These are phyloP conservation scores for Picochlorum sp. DNA, from an alignment of 139 green algal genomes.

Conservation along the genomic window DNA sequence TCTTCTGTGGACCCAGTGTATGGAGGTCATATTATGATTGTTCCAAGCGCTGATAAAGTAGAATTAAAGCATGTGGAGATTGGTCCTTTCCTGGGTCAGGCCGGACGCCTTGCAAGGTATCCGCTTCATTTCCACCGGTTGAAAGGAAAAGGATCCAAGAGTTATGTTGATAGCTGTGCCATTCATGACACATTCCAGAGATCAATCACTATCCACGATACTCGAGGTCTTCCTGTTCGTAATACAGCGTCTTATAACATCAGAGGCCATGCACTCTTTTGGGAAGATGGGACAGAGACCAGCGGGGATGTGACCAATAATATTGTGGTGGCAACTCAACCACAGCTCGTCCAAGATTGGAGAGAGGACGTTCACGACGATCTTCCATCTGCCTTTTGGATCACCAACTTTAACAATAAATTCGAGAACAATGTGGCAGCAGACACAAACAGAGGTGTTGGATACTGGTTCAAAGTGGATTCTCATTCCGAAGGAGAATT, in stretches of 20 bases:
- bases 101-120: background rate
- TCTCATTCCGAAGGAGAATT: background rate
- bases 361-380: background rate
- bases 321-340: background rate
- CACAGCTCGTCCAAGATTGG: background rate
- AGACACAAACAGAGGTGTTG: constrained; percentile 3
- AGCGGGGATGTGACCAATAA: background rate
- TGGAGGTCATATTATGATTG: background rate
- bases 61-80: constrained; percentile 1
- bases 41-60: background rate
- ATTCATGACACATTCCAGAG: constrained; percentile 1
- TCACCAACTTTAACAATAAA: background rate
- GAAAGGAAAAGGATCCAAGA: background rate
- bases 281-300: constrained; percentile 2
- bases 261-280: constrained; percentile 4
- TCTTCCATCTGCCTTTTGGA: background rate
- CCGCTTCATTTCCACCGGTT: background rate
- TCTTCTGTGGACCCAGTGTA: background rate
- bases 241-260: background rate
- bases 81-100: background rate
- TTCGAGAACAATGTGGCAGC: constrained; percentile 1
- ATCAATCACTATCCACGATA: background rate
- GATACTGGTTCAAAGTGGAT: constrained; percentile 1
- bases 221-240: background rate
- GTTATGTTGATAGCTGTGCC: background rate